Evolutionary conservation across 148 eudicot genomes (phyloP), one percentile per base, ranked within the genome.

Genomic region (Vaccinium macrocarpon): DNA sequence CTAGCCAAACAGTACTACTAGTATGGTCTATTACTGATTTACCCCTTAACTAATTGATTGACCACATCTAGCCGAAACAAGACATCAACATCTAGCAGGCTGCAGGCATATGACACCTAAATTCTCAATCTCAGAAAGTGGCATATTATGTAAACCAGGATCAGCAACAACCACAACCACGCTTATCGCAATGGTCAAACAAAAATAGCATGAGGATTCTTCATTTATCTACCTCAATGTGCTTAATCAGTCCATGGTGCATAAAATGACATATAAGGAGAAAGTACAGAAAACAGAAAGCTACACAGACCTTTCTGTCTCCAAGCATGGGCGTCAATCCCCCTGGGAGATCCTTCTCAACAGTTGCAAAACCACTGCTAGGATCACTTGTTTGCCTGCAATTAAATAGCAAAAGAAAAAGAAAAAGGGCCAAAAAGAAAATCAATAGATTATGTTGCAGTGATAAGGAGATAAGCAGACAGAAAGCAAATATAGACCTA

Each of bases 271-370:
- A 23, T n/a, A 35, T 27, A 13, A 56, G 59, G 25, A 19, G 25
- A 64, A 57, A 51, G 49, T 46, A 25, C 42, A 29, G n/a, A 8
- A 75, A 50, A 82, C 23, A 59, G 35, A 23, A 15, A 61, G 38
- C 25, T 35, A 59, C n/a, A 79, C 38, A 2, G 38, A 96, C 99
- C 98, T 96, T 96, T 87, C 88, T 93, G 85, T 96, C 98, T 1
- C 99, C 99, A 85, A 96, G 99, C 99, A 96, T 96, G 57, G 99
- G 99, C 51, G 98, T 96, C 90, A 96, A 86, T 78, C 99, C 90
- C 81, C 99, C 99, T 79, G 95, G 96, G 48, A 95, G 76, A 83
- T 96, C 92, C 90, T 91, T 95, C 89, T 94, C 98, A 42, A 96
- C 97, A 70, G 99, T 96, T 12, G 99, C 98, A 90, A 92, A 95